These are phyloP conservation scores for Arthrinium phaeospermum DNA, from an alignment of 2,329 filamentous ascomycete species.

Conservation along the genomic window DNA sequence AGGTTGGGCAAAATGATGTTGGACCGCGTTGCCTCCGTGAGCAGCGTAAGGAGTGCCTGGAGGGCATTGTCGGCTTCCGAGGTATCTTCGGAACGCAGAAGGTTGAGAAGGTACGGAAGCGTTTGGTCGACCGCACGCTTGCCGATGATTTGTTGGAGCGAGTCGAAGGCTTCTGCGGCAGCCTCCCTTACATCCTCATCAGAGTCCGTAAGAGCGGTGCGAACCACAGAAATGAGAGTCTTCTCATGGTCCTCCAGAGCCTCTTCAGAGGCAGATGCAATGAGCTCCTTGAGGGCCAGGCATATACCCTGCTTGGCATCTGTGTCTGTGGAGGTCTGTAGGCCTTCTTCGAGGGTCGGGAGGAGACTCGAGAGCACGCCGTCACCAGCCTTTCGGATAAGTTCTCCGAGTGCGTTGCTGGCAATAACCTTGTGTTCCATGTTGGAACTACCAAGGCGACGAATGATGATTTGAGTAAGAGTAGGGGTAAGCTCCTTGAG, in stretches of 20 bases:
- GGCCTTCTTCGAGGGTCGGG: constrained; percentile 89
- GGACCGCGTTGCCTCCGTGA: constrained; percentile 90
- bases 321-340: constrained; percentile 85
- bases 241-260: constrained; percentile 94
- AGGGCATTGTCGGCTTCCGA: constrained; percentile 86
- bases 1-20: constrained; percentile 97
- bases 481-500: constrained; percentile 96
- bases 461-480: constrained; percentile 92
- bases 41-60: constrained; percentile 87
- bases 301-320: constrained; percentile 98
- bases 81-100: constrained; percentile 78
- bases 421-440: constrained; percentile 99
- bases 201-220: constrained; percentile 88
- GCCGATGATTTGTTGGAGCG: constrained; percentile 89
- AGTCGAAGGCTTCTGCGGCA: constrained; percentile 96
- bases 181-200: constrained; percentile 92
- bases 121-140: constrained; percentile 96
- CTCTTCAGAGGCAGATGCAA: constrained; percentile 85
- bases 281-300: constrained; percentile 92
- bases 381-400: constrained; percentile 96
- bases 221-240: constrained; percentile 91
- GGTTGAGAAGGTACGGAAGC: constrained; percentile 85
- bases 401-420: constrained; percentile 92
- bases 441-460: constrained; percentile 90
- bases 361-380: constrained; percentile 86